A percentile compares a stretch with the other conserved stretches of the same genome.
Conservation (phyloP, 768 basidiomycete genomes). For the Russula vinacea region DNA sequence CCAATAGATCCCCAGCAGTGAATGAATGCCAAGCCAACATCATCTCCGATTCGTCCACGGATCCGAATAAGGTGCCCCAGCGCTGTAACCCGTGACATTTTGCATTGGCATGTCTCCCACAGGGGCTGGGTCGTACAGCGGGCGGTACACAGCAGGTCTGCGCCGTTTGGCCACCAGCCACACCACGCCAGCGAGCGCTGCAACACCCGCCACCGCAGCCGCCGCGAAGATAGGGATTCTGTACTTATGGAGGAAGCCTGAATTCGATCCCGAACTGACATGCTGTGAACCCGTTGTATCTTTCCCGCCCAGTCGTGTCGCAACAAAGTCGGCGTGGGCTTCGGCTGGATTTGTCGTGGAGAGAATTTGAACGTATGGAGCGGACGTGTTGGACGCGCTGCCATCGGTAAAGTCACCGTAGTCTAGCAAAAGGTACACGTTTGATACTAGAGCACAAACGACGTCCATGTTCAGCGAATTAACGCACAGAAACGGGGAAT, state of each 20-base stretch:
- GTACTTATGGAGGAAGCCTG: constrained; percentile 15
- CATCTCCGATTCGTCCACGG: constrained; percentile 6
- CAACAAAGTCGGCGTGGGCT: constrained; percentile 22
- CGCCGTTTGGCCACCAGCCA: not conserved
- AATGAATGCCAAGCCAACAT: not conserved
- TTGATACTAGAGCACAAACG: constrained; percentile 48
- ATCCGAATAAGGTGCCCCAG: constrained; percentile 2
- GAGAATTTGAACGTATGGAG: constrained; percentile 61
- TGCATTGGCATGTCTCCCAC: constrained; percentile 18
- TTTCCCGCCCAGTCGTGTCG: constrained; percentile 10
- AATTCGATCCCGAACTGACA: not conserved
- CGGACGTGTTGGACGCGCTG: constrained; percentile 37
- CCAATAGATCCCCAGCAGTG: not conserved
- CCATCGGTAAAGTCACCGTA: constrained; percentile 59
- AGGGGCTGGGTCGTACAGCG: constrained; percentile 13
- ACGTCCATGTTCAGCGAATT: not conserved
- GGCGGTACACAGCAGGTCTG: not conserved
- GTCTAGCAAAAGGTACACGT: constrained; percentile 60
- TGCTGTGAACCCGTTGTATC: constrained; percentile 11
- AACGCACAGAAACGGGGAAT: not conserved
- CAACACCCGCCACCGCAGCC: not conserved
- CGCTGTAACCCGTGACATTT: constrained; percentile 13
- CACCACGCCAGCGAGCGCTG: not conserved
- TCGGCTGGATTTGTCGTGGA: constrained; percentile 44
- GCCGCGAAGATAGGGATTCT: constrained; percentile 4